phyloP scores from a whole-genome alignment of 2,329 filamentous ascomycete genomes.

The Ophiostoma ulmi region DNA sequence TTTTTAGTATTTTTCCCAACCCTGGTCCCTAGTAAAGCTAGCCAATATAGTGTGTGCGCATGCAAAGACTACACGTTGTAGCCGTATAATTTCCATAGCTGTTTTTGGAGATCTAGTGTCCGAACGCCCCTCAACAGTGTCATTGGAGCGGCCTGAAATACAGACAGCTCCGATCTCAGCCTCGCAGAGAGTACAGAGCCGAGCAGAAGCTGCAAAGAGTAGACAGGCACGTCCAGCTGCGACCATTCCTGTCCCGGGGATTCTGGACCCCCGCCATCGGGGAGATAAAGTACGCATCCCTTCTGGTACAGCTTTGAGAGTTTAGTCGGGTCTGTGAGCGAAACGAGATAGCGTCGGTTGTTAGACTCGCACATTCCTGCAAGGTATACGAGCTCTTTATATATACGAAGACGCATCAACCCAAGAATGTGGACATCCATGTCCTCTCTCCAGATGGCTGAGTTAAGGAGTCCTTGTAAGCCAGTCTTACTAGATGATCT shows the following conservation, averaged over 20 bases:
- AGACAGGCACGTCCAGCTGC: not conserved
- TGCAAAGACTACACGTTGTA: not conserved
- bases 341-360: constrained; percentile 39
- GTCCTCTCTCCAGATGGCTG: constrained; percentile 46
- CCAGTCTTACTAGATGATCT: constrained; percentile 5
- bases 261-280: not conserved
- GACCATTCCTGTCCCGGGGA: not conserved
- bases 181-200: not conserved
- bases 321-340: constrained; percentile 31
- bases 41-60: no score
- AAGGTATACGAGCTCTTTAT: constrained; percentile 43
- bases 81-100: constrained; percentile 14
- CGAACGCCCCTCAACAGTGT: constrained; percentile 15
- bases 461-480: constrained; percentile 12
- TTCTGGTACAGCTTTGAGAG: not conserved
- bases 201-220: not conserved
- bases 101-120: constrained; percentile 12
- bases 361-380: constrained; percentile 32
- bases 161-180: not conserved
- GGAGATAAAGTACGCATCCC: constrained; percentile 22
- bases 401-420: constrained; percentile 45
- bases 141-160: not conserved
- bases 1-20: no score
- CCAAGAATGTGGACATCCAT: constrained; percentile 52
- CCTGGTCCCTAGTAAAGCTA: no score